Conservation (phyloP, 1,139 yeast species). For the Diutina pseudorugosa region DNA sequence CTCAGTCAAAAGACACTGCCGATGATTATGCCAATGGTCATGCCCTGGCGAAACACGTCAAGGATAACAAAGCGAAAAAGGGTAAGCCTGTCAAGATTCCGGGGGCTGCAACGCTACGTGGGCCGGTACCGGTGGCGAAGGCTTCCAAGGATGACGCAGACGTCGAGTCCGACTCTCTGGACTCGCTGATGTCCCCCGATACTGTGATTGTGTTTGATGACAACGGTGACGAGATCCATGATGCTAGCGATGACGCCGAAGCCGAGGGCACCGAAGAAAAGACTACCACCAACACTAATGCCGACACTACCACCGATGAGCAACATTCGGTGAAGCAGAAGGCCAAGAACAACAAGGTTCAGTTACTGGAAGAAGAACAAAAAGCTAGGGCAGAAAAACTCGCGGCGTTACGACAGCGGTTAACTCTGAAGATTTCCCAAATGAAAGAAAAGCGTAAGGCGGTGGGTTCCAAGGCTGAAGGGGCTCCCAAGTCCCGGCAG, state of each 20-base stretch:
- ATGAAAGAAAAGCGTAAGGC: constrained; percentile 82
- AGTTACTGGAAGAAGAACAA: constrained; percentile 33
- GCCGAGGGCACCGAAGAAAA: constrained; percentile 5
- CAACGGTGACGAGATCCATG: constrained; percentile 55
- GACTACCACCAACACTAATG: not conserved
- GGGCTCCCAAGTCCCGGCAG: constrained; percentile 75
- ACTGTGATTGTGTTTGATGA: constrained; percentile 58
- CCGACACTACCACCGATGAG: not conserved
- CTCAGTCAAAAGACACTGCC: constrained; percentile 38
- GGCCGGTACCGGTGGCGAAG: constrained; percentile 5
- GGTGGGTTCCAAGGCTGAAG: constrained; percentile 68
- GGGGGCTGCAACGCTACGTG: not conserved
- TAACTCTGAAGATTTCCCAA: constrained; percentile 58
- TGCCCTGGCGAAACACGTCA: constrained; percentile 57
- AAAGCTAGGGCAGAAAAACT: constrained; percentile 42
- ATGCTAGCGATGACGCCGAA: not conserved
- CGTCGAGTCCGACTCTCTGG: not conserved
- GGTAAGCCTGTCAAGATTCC: constrained; percentile 56
- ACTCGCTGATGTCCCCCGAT: constrained; percentile 19
- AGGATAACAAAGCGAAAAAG: constrained; percentile 39
- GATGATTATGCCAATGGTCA: constrained; percentile 25
- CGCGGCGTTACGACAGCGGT: constrained; percentile 53
- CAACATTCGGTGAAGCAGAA: not conserved
- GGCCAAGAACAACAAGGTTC: constrained; percentile 11
- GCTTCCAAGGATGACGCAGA: constrained; percentile 5